These are phyloP conservation scores for Candida caryicola DNA, from an alignment of 805 yeast species.

Conservation along the genomic window DNA sequence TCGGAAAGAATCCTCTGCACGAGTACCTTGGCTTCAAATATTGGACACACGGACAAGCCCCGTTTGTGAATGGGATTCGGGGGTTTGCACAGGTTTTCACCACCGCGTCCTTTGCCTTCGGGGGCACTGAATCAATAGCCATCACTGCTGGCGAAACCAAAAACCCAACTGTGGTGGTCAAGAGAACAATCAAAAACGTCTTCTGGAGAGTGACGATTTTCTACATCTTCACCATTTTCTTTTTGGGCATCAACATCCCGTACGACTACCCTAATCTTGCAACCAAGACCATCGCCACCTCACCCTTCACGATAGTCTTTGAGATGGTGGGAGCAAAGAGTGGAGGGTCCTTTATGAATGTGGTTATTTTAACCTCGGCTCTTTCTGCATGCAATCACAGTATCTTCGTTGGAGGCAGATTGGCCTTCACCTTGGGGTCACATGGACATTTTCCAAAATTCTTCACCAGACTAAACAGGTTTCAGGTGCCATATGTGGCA, in stretches of 20 bases:
- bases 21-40: conserved; percentile 43
- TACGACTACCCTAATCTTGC: conserved; percentile 34
- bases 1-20: conserved; percentile 51
- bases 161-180: conserved; percentile 29
- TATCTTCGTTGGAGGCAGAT: conserved; percentile 48
- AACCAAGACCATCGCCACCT: conserved; percentile 26
- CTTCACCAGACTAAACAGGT: conserved; percentile 42
- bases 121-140: conserved; percentile 44
- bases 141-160: conserved; percentile 35
- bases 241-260: conserved; percentile 43
- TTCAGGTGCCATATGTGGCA: conserved; percentile 47
- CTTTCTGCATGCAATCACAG: conserved; percentile 57
- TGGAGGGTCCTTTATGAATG: conserved; percentile 47
- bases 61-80: conserved; percentile 48
- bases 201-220: conserved; percentile 34
- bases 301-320: conserved; percentile 44
- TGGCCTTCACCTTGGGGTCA: conserved; percentile 48
- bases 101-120: conserved; percentile 50
- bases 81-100: conserved; percentile 52
- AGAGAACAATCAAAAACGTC: conserved; percentile 29
- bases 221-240: conserved; percentile 35
- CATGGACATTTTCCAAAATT: conserved; percentile 47
- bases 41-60: conserved; percentile 50
- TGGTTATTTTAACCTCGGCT: conserved; percentile 55
- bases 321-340: conserved; percentile 42